Conservation (phyloP, 495 filamentous ascomycete genomes). For the Melanomma pulvis-pyrius region DNA sequence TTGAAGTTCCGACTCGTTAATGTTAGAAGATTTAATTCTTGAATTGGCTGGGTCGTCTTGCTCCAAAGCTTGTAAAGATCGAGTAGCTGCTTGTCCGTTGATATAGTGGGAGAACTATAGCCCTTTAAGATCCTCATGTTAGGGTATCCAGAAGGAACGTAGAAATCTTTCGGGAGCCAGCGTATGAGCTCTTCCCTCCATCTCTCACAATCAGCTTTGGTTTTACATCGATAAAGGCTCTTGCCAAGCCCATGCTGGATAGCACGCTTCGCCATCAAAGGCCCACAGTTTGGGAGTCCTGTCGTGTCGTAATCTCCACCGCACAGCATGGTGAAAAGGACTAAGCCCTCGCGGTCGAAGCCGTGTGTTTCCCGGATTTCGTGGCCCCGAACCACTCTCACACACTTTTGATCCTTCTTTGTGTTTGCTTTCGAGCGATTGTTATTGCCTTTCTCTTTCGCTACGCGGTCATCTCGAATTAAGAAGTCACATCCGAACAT, state of each 20-base stretch:
- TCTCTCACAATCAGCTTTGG: conserved; percentile 19
- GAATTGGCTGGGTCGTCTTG: conserved; percentile 33
- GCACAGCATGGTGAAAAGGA: conserved; percentile 39
- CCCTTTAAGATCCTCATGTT: conserved; percentile 20
- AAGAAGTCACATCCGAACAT: conserved; percentile 41
- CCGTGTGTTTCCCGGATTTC: conserved; percentile 14
- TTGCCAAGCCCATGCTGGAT: conserved; percentile 20
- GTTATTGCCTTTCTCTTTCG: conserved; percentile 1
- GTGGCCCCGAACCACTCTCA: conserved; percentile 26
- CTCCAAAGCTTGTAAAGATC: conserved; percentile 26
- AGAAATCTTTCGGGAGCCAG: conserved; percentile 21
- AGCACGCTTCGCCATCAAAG: conserved; percentile 12
- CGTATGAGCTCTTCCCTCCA: too few relatives aligned
- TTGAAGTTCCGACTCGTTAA: conserved; percentile 35
- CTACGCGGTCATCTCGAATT: conserved; percentile 31
- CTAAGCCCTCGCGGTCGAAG: conserved; percentile 33
- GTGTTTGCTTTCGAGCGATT: conserved; percentile 25
- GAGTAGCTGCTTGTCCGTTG: conserved; percentile 25
- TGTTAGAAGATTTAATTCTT: conserved; percentile 33
- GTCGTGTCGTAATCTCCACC: conserved; percentile 38
- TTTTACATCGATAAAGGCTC: conserved; percentile 14
- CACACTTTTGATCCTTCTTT: conserved; percentile 25
- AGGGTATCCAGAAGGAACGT: too few relatives aligned
- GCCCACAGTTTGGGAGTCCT: conserved; percentile 38
- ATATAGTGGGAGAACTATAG: conserved; percentile 37